These are phyloP conservation scores for Tetrapyrgos nigripes DNA, from an alignment of 1,284 basidiomycete genomes.

Conservation along the genomic window DNA sequence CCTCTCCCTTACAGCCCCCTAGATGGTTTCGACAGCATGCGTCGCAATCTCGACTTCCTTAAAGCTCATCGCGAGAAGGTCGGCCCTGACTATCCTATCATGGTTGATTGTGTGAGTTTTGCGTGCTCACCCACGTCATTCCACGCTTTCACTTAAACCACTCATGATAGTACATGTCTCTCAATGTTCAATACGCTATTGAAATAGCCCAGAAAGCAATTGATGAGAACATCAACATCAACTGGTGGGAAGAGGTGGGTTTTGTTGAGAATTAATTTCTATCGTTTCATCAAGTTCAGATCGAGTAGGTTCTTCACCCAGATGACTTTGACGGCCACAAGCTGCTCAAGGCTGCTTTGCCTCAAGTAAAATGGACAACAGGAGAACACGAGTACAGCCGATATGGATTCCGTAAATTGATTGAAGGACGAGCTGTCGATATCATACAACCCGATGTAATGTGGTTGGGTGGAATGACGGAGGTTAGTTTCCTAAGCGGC, in stretches of 20 bases:
- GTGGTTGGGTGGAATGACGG: slow-evolving; percentile 55
- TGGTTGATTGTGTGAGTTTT: slow-evolving; percentile 42
- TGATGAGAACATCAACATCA: slow-evolving; percentile 49
- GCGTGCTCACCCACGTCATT: background rate
- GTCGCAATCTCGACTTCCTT: slow-evolving; percentile 55
- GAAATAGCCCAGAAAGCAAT: slow-evolving; percentile 49
- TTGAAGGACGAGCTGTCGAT: slow-evolving; percentile 52
- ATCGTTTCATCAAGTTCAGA: slow-evolving; percentile 45
- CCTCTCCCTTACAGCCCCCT: slow-evolving; percentile 53
- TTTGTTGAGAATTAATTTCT: slow-evolving; percentile 40
- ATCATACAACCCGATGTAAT: slow-evolving; percentile 58
- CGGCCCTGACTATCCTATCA: slow-evolving; percentile 49
- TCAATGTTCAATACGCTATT: slow-evolving; percentile 52
- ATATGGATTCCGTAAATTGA: slow-evolving; percentile 58
- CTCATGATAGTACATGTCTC: slow-evolving; percentile 44
- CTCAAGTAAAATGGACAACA: slow-evolving; percentile 56
- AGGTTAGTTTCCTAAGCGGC: slow-evolving; percentile 22
- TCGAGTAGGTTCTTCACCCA: slow-evolving; percentile 36
- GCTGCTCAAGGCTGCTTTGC: slow-evolving; percentile 47
- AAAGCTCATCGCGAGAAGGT: slow-evolving; percentile 48
- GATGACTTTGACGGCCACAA: slow-evolving; percentile 51
- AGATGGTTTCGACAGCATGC: slow-evolving; percentile 50
- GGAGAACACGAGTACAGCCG: slow-evolving; percentile 60
- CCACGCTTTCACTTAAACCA: slow-evolving; percentile 1
- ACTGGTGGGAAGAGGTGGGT: slow-evolving; percentile 59